These are phyloP conservation scores for Nepenthes mirabilis DNA, from an alignment of 148 eudicot genomes.

Conservation along the genomic window DNA sequence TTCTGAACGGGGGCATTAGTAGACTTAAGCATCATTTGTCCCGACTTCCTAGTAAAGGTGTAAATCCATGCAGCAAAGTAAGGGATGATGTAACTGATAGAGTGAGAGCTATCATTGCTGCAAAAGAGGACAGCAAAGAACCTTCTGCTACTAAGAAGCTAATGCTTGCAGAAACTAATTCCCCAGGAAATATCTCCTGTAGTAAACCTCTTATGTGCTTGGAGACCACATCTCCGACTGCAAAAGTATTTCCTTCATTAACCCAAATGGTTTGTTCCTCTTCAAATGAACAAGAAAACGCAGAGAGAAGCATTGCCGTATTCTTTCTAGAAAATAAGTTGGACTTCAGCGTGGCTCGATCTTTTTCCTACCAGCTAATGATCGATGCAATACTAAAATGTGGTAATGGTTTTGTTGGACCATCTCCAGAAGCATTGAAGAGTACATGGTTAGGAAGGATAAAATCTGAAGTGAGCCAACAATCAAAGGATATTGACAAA, in stretches of 20 bases:
- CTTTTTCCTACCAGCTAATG: constrained; percentile 77
- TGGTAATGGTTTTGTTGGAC: constrained; percentile 55
- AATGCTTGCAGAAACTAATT: constrained; percentile 33
- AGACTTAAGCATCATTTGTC: constrained; percentile 92
- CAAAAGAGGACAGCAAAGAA: constrained; percentile 64
- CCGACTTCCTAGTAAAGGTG: constrained; percentile 93
- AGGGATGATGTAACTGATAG: constrained; percentile 79
- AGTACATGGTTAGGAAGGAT: constrained; percentile 62
- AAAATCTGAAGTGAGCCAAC: constrained; percentile 51
- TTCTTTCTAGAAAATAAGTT: constrained; percentile 85
- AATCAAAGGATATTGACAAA: constrained; percentile 64
- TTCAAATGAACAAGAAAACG: constrained; percentile 47
- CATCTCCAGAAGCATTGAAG: constrained; percentile 69
- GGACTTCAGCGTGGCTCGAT: constrained; percentile 76
- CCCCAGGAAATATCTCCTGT: constrained; percentile 25
- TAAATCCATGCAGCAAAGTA: constrained; percentile 84
- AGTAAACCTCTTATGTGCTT: constrained; percentile 20
- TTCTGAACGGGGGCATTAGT: constrained; percentile 88
- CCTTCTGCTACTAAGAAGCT: constrained; percentile 34
- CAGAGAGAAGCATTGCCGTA: constrained; percentile 71
- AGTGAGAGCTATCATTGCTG: constrained; percentile 56
- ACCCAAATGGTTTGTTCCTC: constrained; percentile 18
- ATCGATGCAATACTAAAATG: constrained; percentile 69
- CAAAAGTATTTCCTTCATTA: constrained; percentile 34
- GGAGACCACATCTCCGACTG: constrained; percentile 28